Conservation (phyloP, 1,284 basidiomycete species). For the Rhodotorula sp. region DNA sequence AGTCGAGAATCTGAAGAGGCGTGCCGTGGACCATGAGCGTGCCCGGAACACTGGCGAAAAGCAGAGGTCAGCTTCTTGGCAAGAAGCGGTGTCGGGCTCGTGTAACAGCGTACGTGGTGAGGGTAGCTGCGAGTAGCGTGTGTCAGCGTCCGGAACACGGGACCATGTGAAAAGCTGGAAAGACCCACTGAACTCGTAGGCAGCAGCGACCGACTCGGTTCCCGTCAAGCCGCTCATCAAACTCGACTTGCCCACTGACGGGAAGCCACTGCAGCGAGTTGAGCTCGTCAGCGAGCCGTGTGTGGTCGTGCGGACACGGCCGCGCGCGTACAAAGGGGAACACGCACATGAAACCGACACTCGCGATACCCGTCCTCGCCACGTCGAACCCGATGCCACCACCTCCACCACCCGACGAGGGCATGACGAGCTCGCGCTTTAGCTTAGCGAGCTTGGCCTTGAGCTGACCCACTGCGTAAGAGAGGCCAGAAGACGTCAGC, state of each 20-base stretch:
- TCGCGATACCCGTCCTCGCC: constrained; percentile 68
- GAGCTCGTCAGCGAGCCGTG: background rate
- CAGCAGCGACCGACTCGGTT: constrained; percentile 95
- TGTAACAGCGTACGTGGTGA: constrained; percentile 44
- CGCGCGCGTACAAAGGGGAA: constrained; percentile 51
- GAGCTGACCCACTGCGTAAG: constrained; percentile 67
- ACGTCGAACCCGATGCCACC: constrained; percentile 65
- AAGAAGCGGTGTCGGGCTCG: background rate
- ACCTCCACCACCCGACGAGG: constrained; percentile 77
- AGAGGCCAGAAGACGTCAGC: background rate
- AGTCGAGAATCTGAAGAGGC: constrained; percentile 64
- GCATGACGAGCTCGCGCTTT: constrained; percentile 86
- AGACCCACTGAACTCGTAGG: constrained; percentile 61
- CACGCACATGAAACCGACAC: constrained; percentile 80
- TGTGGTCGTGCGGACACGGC: too few relatives aligned
- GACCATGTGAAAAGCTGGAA: background rate
- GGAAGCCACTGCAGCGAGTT: constrained; percentile 51
- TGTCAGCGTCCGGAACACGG: background rate
- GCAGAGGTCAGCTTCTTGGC: background rate
- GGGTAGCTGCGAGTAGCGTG: constrained; percentile 52
- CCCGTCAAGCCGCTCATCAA: constrained; percentile 98
- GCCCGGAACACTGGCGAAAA: constrained; percentile 72
- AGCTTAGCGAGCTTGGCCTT: constrained; percentile 98
- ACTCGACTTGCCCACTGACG: constrained; percentile 71
- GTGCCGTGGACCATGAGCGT: constrained; percentile 94